These are phyloP conservation scores for Xanthoparmelia taractica DNA, from an alignment of 495 filamentous ascomycete genomes.

Conservation along the genomic window DNA sequence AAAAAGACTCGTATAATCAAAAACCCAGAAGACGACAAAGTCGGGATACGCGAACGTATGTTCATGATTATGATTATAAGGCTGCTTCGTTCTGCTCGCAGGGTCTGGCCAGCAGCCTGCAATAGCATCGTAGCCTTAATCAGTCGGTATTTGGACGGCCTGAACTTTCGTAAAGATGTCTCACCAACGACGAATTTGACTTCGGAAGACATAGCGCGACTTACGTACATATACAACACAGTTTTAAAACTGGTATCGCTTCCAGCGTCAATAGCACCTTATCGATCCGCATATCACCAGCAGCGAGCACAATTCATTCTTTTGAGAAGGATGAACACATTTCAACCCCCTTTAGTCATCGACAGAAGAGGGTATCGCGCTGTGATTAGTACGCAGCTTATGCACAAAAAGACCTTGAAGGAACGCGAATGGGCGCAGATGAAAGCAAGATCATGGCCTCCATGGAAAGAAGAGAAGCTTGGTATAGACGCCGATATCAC, in stretches of 20 bases:
- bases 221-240: slow-evolving; percentile 41
- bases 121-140: slow-evolving; percentile 37
- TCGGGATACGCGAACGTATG: slow-evolving; percentile 21
- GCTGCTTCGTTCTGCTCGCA: slow-evolving; percentile 51
- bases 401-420: slow-evolving; percentile 51
- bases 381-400: slow-evolving; percentile 51
- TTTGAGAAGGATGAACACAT: slow-evolving; percentile 52
- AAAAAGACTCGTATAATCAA: not conserved
- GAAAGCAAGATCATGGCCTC: slow-evolving; percentile 61
- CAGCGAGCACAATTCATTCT: slow-evolving; percentile 58
- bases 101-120: slow-evolving; percentile 50
- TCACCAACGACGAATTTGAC: not conserved
- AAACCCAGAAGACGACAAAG: not conserved
- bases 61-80: slow-evolving; percentile 41
- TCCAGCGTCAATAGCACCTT: slow-evolving; percentile 43
- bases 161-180: slow-evolving; percentile 10
- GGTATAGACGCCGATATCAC: slow-evolving; percentile 51
- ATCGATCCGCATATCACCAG: slow-evolving; percentile 40
- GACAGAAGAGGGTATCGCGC: slow-evolving; percentile 57
- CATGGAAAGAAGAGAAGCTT: slow-evolving; percentile 57
- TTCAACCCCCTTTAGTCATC: slow-evolving; percentile 49
- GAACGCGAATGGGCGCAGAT: slow-evolving; percentile 53
- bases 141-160: slow-evolving; percentile 22
- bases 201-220: slow-evolving; percentile 14
- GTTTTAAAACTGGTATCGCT: slow-evolving; percentile 50